These are phyloP conservation scores for Metschnikowia koreensis DNA, from an alignment of 805 yeast species.

Conservation along the genomic window DNA sequence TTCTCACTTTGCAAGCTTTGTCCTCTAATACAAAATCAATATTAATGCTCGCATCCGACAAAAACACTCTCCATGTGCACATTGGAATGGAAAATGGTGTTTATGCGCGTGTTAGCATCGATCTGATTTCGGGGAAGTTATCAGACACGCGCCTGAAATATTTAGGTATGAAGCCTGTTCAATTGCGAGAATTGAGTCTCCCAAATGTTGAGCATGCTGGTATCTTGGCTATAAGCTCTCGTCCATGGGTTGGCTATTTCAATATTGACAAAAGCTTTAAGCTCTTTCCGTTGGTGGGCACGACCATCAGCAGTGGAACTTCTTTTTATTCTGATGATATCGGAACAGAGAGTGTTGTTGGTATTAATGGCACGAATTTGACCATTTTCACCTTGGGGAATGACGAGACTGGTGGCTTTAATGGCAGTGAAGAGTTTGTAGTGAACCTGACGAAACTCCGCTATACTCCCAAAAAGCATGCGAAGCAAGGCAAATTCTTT, in stretches of 20 bases:
- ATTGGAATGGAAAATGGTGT: constrained; percentile 85
- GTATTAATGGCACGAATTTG: constrained; percentile 51
- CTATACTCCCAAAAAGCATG: constrained; percentile 51
- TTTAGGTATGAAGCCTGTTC: constrained; percentile 67
- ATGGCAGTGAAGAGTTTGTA: constrained; percentile 27
- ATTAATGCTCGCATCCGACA: constrained; percentile 19
- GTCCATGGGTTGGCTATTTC: constrained; percentile 53
- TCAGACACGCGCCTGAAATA: constrained; percentile 66
- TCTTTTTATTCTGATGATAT: constrained; percentile 63
- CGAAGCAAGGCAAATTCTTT: constrained; percentile 19
- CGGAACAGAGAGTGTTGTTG: constrained; percentile 61
- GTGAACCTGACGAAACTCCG: constrained; percentile 40
- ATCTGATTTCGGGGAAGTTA: constrained; percentile 54
- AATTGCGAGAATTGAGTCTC: constrained; percentile 38
- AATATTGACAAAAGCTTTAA: constrained; percentile 35
- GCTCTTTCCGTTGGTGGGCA: constrained; percentile 47
- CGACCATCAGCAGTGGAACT: constrained; percentile 44
- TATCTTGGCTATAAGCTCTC: constrained; percentile 51
- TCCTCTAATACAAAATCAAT: constrained; percentile 43
- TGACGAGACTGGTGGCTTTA: constrained; percentile 27
- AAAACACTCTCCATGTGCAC: constrained; percentile 47
- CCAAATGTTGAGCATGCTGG: constrained; percentile 26
- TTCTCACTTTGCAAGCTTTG: constrained; percentile 63
- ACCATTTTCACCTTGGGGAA: constrained; percentile 54
- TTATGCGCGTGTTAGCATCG: constrained; percentile 61